phyloP scores from a whole-genome alignment of 768 basidiomycete genomes.

The Baorangia bicolor region DNA sequence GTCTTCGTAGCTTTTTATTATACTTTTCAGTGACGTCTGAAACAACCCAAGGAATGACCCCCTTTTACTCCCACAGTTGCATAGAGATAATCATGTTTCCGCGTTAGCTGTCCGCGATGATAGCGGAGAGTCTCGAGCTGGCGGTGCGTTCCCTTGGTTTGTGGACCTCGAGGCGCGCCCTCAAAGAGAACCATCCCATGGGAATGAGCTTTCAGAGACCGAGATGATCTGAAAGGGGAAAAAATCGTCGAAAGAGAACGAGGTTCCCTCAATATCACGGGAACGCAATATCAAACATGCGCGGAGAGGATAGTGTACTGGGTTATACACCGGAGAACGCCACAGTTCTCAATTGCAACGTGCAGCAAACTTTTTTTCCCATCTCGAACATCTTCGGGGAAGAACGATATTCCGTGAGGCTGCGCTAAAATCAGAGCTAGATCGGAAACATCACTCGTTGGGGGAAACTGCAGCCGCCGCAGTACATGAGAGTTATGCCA shows the following conservation, averaged over 20 bases:
- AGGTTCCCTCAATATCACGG: background rate
- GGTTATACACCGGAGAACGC: background rate
- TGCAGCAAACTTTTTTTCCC: background rate
- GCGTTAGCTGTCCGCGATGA: background rate
- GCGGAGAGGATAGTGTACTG: background rate
- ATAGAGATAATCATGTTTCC: background rate
- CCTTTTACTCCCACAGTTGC: background rate
- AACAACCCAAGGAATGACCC: background rate
- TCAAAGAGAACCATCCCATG: background rate
- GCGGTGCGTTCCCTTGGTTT: background rate
- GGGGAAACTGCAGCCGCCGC: background rate
- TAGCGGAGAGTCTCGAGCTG: background rate
- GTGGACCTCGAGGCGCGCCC: background rate
- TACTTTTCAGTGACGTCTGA: background rate
- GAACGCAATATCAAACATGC: background rate
- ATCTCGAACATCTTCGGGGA: background rate
- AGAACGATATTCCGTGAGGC: background rate
- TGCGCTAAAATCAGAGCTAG: background rate
- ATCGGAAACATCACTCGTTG: background rate
- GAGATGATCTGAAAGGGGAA: background rate
- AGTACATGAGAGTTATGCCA: background rate
- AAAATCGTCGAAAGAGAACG: background rate
- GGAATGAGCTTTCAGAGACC: background rate
- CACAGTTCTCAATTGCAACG: background rate
- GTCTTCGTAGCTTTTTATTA: background rate